Conservation (phyloP, 345 rosid species). For the Euphorbia tirucalli region DNA sequence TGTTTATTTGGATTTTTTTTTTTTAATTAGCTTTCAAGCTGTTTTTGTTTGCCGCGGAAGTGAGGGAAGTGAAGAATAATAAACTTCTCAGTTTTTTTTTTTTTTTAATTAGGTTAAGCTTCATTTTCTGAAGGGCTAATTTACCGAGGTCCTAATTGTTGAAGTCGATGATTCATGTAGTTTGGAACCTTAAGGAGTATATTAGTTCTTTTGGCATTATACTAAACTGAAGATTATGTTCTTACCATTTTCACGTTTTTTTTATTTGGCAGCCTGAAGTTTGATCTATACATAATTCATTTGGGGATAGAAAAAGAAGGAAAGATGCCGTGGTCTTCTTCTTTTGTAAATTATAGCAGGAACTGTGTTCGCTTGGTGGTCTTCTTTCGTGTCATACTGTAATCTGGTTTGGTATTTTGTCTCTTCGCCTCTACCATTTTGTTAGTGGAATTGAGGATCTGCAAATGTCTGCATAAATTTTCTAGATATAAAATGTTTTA, state of each 20-base stretch:
- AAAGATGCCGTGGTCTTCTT: constrained; percentile 79
- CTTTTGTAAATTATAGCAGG: constrained; percentile 61
- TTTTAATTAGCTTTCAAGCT: constrained; percentile 10
- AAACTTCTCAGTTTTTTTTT: background rate
- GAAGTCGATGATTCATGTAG: too few relatives aligned
- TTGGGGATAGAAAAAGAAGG: constrained; percentile 26
- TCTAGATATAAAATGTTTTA: background rate
- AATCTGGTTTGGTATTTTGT: constrained; percentile 32
- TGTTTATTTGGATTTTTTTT: background rate
- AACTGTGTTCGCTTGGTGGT: constrained; percentile 64
- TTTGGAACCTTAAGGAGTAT: too few relatives aligned
- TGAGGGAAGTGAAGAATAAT: background rate
- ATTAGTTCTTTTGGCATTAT: background rate
- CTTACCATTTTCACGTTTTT: too few relatives aligned
- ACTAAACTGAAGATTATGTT: background rate
- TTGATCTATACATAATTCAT: background rate
- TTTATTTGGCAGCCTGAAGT: constrained; percentile 30
- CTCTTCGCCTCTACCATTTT: background rate
- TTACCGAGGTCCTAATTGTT: too few relatives aligned
- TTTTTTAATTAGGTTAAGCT: too few relatives aligned
- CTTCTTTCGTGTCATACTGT: constrained; percentile 77
- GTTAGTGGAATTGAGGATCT: constrained; percentile 16
- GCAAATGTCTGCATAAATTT: too few relatives aligned
- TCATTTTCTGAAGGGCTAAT: too few relatives aligned
- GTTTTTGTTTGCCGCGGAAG: background rate